A percentile compares a stretch with the other conserved stretches of the same genome.
Evolutionary conservation across 2,329 filamentous ascomycete species (phyloP).

Genomic region (Alternaria metachromatica): DNA sequence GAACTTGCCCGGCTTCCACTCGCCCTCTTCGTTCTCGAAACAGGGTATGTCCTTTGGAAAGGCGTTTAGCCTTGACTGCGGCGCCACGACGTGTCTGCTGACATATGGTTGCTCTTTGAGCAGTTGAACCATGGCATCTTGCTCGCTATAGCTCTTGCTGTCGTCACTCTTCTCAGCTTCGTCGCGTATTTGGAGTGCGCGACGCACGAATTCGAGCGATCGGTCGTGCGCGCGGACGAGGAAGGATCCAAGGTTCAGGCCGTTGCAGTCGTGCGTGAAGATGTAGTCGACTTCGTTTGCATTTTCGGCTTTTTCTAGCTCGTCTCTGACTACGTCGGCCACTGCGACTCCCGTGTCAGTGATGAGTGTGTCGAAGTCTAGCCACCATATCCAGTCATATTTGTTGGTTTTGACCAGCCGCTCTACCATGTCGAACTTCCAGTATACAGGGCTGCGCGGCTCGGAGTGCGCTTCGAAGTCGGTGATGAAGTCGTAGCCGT

Average conservation of each 20-base stretch:
- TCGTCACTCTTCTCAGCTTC: conserved; percentile 26
- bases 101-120: conserved; percentile 34
- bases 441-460: conserved; percentile 40
- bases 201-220: conserved; percentile 44
- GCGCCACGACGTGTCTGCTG: conserved; percentile 37
- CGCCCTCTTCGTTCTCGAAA: conserved; percentile 38
- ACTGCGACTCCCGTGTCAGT: conserved; percentile 49
- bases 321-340: conserved; percentile 45
- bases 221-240: conserved; percentile 45
- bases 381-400: conserved; percentile 54
- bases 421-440: conserved; percentile 50
- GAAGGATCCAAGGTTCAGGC: conserved; percentile 50
- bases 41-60: conserved; percentile 51
- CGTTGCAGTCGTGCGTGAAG: conserved; percentile 50
- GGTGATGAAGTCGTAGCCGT: conserved; percentile 50
- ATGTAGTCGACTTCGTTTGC: conserved; percentile 47
- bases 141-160: conserved; percentile 41
- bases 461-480: conserved; percentile 47
- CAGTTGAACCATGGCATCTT: conserved; percentile 48
- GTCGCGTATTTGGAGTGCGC: conserved; percentile 36
- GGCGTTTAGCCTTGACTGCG: conserved; percentile 50
- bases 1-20: conserved; percentile 46
- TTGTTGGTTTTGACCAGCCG: conserved; percentile 41
- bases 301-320: conserved; percentile 36
- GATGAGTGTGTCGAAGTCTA: conserved; percentile 52